Percentiles rank a stretch among this genome's conserved stretches.
Evolutionary conservation across 164 flowering plant species (phyloP).

Genomic region (Houttuynia cordata): DNA sequence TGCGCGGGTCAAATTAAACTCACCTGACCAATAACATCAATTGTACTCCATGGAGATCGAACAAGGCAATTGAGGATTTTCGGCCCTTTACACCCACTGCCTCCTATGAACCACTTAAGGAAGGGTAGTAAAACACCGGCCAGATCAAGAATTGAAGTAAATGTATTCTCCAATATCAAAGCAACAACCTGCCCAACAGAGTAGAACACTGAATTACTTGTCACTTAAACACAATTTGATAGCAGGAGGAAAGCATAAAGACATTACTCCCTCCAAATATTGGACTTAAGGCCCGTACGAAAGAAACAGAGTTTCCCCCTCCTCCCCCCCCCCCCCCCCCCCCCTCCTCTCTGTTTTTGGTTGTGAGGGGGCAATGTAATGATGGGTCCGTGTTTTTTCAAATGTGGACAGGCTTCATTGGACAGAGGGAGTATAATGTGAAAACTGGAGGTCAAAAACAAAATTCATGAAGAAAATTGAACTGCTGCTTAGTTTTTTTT

Average conservation of each 20-base stretch:
- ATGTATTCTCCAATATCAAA: slow-evolving; percentile 86
- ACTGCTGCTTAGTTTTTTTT: not conserved
- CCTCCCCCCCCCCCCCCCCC: no score
- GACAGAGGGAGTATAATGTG: not conserved
- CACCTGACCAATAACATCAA: slow-evolving; percentile 81
- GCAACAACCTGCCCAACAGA: slow-evolving; percentile 50
- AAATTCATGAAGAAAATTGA: not conserved
- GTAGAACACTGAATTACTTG: not conserved
- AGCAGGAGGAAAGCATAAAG: not conserved
- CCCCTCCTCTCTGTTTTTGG: no score
- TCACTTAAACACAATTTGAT: no score
- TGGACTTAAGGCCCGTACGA: no score
- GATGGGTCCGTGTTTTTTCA: no score
- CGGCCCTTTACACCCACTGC: slow-evolving; percentile 63
- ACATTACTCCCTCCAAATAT: no score
- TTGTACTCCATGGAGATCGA: slow-evolving; percentile 93
- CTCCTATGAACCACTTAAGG: slow-evolving; percentile 89
- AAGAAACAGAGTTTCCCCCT: no score
- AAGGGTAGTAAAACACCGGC: slow-evolving; percentile 91
- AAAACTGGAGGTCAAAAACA: not conserved
- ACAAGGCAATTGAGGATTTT: slow-evolving; percentile 71
- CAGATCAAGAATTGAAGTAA: slow-evolving; percentile 97
- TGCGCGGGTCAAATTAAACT: slow-evolving; percentile 2
- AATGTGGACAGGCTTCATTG: no score
- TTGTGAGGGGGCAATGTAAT: no score